Percentiles rank a stretch among this genome's conserved stretches.
Conservation (phyloP, 495 filamentous ascomycete species). For the Hamigera avellanea region DNA sequence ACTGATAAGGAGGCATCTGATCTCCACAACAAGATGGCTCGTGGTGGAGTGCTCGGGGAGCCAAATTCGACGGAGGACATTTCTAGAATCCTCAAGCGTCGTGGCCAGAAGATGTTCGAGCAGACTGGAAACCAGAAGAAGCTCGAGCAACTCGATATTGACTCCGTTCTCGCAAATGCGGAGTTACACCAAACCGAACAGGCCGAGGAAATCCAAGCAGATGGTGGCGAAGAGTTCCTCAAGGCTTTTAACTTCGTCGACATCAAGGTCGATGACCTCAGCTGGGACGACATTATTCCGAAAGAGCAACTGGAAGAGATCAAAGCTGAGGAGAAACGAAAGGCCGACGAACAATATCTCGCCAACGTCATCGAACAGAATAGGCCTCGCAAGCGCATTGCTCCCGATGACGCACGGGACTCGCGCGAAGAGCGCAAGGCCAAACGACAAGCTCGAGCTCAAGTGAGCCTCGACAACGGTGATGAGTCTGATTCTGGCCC, state of each 20-base stretch:
- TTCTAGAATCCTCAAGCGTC: conserved; percentile 81
- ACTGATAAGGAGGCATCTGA: conserved; percentile 72
- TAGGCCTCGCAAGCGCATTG: conserved; percentile 72
- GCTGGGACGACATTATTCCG: conserved; percentile 97
- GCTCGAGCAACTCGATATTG: conserved; percentile 96
- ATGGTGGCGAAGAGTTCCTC: conserved; percentile 87
- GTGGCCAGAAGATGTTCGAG: conserved; percentile 95
- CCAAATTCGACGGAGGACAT: conserved; percentile 84
- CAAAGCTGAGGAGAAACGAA: conserved; percentile 77
- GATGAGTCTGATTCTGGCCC: conserved; percentile 46
- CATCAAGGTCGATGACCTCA: conserved; percentile 83
- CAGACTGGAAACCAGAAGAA: conserved; percentile 92
- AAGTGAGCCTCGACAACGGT: conserved; percentile 47
- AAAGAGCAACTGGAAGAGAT: conserved; percentile 80
- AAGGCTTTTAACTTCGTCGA: conserved; percentile 81
- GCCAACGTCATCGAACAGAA: conserved; percentile 74
- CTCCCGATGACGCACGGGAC: conserved; percentile 50
- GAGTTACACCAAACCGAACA: conserved; percentile 93
- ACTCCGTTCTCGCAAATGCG: conserved; percentile 88
- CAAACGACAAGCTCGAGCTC: conserved; percentile 81
- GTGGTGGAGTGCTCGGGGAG: conserved; percentile 46
- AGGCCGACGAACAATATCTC: conserved; percentile 72
- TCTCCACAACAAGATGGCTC: conserved; percentile 58
- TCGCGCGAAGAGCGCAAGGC: conserved; percentile 80
- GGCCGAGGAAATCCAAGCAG: conserved; percentile 78